Base-by-base conservation (phyloP, 495 filamentous ascomycete species). In the Diplogelasinospora grovesii region DNA sequence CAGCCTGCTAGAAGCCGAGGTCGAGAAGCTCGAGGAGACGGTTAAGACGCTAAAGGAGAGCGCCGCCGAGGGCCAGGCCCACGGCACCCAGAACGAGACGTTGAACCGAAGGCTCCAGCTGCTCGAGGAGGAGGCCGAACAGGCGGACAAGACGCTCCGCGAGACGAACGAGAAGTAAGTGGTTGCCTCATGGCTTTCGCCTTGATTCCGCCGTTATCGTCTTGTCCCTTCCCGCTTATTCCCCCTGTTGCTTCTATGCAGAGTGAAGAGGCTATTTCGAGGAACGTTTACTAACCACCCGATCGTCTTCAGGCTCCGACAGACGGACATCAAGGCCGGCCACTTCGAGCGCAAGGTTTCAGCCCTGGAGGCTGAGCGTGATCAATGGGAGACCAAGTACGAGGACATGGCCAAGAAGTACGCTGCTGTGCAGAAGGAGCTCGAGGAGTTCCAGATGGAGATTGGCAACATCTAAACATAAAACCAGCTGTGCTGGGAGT, bases 321-420 rank as follows among this genome's bases (percentile, higher is more conserved):
- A 94, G 70, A 96, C 92, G 65, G 92, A 97, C 64, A 88, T 97
- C 69, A 96, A 96, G 73, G 88, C 92, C 60, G 93, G 90, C 46
- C 92, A 99, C 75, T 95, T 88, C 69, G 93, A 97, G 71, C 93
- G 93, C 73, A 96, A 99, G 72, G 92, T 99, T 48, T 84, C 93
- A 63, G 94, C 90, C 52, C 80, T 99, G 48, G 92, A 99, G 67
- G 66, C 73, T 43, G 76, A 86, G 53, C 82, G 84, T 48, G 87
- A 95, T 63, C 73, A 86, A 62, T 95, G 89, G 88, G 93, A 97
- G 73, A 55, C 69, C 66, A 96, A 97, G 73, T 97, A 89, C 66
- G 93, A 96, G 69, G 92, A 96, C 61, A 88, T 92, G 79, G 57
- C 78, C 46, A 83, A 89, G 80, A 95, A 95, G 69, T 83, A 89